Evolutionary conservation across 306 rosid genomes (phyloP), one percentile per base, ranked within the genome.

Genomic region (Quillaja saponaria): DNA sequence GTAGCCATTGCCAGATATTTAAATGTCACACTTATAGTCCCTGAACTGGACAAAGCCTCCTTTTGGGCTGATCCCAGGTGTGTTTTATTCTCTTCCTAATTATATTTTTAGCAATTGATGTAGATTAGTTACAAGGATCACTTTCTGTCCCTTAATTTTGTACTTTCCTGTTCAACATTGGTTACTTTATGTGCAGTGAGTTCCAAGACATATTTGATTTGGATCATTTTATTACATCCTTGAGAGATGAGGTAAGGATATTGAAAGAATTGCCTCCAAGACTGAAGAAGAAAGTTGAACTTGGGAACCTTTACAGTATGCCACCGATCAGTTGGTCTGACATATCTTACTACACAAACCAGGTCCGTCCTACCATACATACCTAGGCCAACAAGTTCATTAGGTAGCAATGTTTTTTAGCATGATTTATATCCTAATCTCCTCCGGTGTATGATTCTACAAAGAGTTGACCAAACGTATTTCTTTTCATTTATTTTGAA

Each of bases 1-100:
- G 96, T 92, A 34, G 90, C 95, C 21, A 92, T 92, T 49, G 96
- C 99, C 1, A 84, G 99, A 73, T 76, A 84, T 75, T 68, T 92
- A 63, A 92, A 92, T 75, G 96, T 92, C 64, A 92, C 99, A 3
- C 95, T 92, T 37, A 78, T 92, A 38, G 99, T 92, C 49, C 99
- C 99, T 13, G 95, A 92, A 42, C 64, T 92, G 31, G 99, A 92
- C 71, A 92, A 89, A 66, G 47, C 95, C 13, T 92, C 99, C 73
- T 92, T 92, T 66, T 92, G 99, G 99, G 96, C 96, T 55, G 99
- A 92, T 70, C 95, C 96, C 52, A 92, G 99, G 99, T 92, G 44
- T 35, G 82, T 31, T 12, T 31, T n/a, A n/a, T 50, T 25, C 40
- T 31, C 12, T 8, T 39, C 13, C 12, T 12, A 6, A 39, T 6